Conservation (phyloP, 2,329 filamentous ascomycete species). For the Stagonosporopsis vannaccii region DNA sequence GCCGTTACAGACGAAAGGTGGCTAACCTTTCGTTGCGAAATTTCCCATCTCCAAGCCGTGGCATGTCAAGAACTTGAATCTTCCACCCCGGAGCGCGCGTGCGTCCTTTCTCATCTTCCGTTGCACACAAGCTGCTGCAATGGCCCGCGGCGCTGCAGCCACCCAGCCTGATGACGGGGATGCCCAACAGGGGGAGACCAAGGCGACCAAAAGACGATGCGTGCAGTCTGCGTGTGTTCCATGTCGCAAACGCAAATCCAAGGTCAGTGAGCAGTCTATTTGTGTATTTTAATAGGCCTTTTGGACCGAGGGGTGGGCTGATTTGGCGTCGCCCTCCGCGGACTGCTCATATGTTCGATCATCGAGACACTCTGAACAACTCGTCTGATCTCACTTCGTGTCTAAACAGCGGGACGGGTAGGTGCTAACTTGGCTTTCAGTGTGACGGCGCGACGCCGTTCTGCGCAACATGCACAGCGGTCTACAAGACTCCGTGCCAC, state of each 20-base stretch:
- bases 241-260: slow-evolving; percentile 60
- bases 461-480: slow-evolving; percentile 60
- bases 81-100: slow-evolving; percentile 29
- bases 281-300: not conserved
- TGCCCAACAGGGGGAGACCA: slow-evolving; percentile 32
- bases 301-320: slow-evolving; percentile 12
- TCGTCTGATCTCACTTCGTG: not conserved
- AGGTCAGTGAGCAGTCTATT: slow-evolving; percentile 43
- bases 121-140: slow-evolving; percentile 24
- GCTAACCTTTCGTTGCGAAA: slow-evolving; percentile 11
- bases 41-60: slow-evolving; percentile 9
- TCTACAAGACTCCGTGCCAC: slow-evolving; percentile 59
- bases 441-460: slow-evolving; percentile 59
- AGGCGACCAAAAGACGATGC: slow-evolving; percentile 45
- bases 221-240: slow-evolving; percentile 55
- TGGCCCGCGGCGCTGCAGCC: slow-evolving; percentile 39
- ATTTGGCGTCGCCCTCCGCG: slow-evolving; percentile 29
- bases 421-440: slow-evolving; percentile 42
- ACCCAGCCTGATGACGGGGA: slow-evolving; percentile 32
- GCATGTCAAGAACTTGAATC: slow-evolving; percentile 26
- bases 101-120: slow-evolving; percentile 17
- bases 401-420: not conserved
- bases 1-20: slow-evolving; percentile 4
- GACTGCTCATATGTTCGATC: slow-evolving; percentile 15
- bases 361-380: not conserved